Evolutionary conservation across 306 rosid species (phyloP).

Genomic region (Vicia sativa): DNA sequence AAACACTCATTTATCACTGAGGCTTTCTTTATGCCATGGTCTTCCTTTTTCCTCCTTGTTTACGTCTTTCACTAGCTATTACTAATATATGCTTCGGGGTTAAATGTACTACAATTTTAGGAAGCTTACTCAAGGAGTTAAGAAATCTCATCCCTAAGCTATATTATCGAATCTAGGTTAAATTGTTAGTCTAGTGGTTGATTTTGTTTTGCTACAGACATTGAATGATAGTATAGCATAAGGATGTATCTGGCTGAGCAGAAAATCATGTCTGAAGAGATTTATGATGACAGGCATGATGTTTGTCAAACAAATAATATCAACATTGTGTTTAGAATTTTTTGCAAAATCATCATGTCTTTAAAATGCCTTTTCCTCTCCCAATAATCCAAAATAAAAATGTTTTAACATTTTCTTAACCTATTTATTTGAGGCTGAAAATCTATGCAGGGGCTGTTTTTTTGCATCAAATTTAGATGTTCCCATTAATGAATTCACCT

Average conservation of each 20-base stretch:
- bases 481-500: too few relatives aligned
- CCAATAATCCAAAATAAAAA: neutral
- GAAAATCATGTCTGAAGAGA: slow-evolving; percentile 24
- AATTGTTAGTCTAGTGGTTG: slow-evolving; percentile 19
- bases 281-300: slow-evolving; percentile 12
- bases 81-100: slow-evolving; percentile 30
- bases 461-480: neutral
- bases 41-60: slow-evolving; percentile 36
- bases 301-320: neutral
- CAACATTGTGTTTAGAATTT: neutral
- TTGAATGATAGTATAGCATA: slow-evolving; percentile 33
- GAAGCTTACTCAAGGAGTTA: slow-evolving; percentile 26
- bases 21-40: too few relatives aligned
- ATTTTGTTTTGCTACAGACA: slow-evolving; percentile 15
- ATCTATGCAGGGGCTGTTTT: too few relatives aligned
- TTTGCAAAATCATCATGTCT: neutral
- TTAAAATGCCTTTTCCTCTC: neutral
- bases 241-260: slow-evolving; percentile 15
- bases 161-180: slow-evolving; percentile 4
- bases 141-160: slow-evolving; percentile 19
- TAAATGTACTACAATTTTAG: slow-evolving; percentile 33
- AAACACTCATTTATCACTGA: slow-evolving; percentile 31
- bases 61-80: slow-evolving; percentile 34
- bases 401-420: neutral
- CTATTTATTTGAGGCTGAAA: neutral